Evolutionary conservation across 192 early-diverging fungal species (phyloP), one percentile per base, ranked within the genome.

Genomic region (Linnemannia schmuckeri): DNA sequence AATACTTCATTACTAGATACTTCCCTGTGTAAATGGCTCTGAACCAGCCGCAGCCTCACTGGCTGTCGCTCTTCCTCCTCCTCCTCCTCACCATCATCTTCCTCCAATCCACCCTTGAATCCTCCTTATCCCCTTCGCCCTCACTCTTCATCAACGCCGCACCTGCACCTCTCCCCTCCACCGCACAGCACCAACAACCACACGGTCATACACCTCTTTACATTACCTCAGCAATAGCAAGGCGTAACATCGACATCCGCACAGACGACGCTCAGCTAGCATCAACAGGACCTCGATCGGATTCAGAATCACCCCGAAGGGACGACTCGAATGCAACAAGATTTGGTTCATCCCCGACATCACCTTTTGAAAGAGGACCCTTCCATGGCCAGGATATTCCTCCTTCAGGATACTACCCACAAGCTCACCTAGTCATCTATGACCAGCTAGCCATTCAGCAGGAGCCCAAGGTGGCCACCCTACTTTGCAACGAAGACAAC

Each of bases 11-110:
- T 42, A 22, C 70, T 24, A n/a, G 30, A 70, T n/a, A 72, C 22
- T 20, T 10, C 24, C 24, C 27, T 10, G 24, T 41, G n/a, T 41
- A 73, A 46, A 46, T 46, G 72, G 4, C 72, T 13, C n/a, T 17
- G 42, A 46, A 6, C 40, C 27, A 46, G 41, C 42, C 61, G 30
- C 63, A 17, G 42, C n/a, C 82, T 27, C 76, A 35, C 52, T 83
- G 82, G 82, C 61, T 74, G n/a, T 72, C 76, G 8, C 70, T 83
- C 33, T 83, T 78, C 54, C 42, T 83, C 33, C 27, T 74, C 46
- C 69, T 83, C 37, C 71, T 83, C 20, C 74, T 76, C 41, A 78
- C 82, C 54, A 83, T 66, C 30, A 27, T 83, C 72, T 52, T 68
- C 20, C 75, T 83, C 42, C 82, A 83, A 42, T 63, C 75, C 18